Evolutionary conservation across 257 asterid species (phyloP).

Genomic region (Lavandula angustifolia): DNA sequence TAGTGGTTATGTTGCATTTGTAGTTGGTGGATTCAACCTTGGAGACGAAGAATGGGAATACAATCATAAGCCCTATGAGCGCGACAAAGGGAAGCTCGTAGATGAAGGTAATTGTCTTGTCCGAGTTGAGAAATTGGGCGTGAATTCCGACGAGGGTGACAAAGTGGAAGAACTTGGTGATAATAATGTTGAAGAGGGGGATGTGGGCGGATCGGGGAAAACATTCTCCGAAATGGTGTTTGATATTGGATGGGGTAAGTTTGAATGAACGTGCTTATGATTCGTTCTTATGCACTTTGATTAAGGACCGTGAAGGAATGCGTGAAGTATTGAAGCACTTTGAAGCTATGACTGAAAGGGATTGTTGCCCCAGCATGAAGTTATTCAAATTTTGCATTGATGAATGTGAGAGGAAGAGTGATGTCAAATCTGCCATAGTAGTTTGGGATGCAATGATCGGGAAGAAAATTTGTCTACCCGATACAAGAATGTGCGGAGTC

Average conservation of each 20-base stretch:
- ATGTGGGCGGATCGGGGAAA: slow-evolving; percentile 43
- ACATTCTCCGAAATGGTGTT: slow-evolving; percentile 59
- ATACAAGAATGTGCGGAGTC: slow-evolving; percentile 47
- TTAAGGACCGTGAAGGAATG: slow-evolving; percentile 55
- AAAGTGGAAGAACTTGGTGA: no score
- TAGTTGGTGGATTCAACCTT: no score
- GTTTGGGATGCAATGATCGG: slow-evolving; percentile 57
- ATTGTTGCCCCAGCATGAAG: slow-evolving; percentile 61
- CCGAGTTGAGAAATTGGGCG: no score
- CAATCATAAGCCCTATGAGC: no score
- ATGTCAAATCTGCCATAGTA: slow-evolving; percentile 47
- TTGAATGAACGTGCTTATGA: slow-evolving; percentile 56
- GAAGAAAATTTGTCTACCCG: slow-evolving; percentile 48
- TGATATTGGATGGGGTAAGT: slow-evolving; percentile 65
- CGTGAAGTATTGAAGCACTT: slow-evolving; percentile 50
- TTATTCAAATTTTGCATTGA: slow-evolving; percentile 59
- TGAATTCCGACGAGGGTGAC: no score
- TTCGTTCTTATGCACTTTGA: slow-evolving; percentile 55
- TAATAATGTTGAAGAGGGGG: slow-evolving; percentile 29
- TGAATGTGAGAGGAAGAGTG: slow-evolving; percentile 57
- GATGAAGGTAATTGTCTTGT: no score
- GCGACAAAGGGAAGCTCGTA: no score
- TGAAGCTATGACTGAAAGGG: slow-evolving; percentile 42
- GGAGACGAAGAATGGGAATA: no score
- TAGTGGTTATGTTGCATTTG: no score